phyloP scores from a whole-genome alignment of 176 grass and related monocot species.

The Lolium rigidum region DNA sequence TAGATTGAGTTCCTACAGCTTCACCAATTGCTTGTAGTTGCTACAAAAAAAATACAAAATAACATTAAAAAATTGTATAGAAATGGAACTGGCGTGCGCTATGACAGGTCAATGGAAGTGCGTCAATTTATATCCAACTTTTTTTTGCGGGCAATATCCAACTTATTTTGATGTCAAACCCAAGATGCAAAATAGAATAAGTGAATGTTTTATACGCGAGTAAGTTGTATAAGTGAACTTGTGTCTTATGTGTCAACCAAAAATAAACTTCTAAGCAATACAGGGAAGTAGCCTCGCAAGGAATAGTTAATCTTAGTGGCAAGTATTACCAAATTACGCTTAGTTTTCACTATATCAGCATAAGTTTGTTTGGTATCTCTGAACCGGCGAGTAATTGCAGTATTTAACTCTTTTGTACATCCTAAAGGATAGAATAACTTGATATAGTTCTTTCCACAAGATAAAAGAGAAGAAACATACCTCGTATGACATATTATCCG shows the following conservation, averaged over 20 bases:
- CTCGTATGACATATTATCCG: constrained; percentile 91
- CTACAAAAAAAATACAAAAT: constrained; percentile 46
- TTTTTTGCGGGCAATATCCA: not conserved
- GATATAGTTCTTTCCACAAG: not conserved
- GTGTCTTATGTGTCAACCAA: not conserved
- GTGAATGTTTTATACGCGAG: not conserved
- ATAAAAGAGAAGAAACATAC: constrained; percentile 39
- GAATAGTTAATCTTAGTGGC: not conserved
- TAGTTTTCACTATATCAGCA: constrained; percentile 10
- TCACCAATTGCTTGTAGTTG: constrained; percentile 85
- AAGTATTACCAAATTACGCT: constrained; percentile 7
- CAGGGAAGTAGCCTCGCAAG: not conserved
- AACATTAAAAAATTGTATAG: not conserved
- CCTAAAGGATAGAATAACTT: not conserved
- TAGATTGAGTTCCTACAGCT: constrained; percentile 65
- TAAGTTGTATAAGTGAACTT: not conserved
- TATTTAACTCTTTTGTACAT: not conserved
- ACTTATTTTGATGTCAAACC: not conserved
- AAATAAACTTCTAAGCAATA: not conserved
- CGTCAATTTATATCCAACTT: not conserved
- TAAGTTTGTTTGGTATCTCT: not conserved
- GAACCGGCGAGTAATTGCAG: not conserved
- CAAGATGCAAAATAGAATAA: not conserved
- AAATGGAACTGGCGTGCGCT: constrained; percentile 1
- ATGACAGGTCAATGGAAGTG: not conserved